A percentile compares a stretch with the other conserved stretches of the same genome.
Evolutionary conservation across 441 rosid species (phyloP).

Genomic region (Daphne laureola): DNA sequence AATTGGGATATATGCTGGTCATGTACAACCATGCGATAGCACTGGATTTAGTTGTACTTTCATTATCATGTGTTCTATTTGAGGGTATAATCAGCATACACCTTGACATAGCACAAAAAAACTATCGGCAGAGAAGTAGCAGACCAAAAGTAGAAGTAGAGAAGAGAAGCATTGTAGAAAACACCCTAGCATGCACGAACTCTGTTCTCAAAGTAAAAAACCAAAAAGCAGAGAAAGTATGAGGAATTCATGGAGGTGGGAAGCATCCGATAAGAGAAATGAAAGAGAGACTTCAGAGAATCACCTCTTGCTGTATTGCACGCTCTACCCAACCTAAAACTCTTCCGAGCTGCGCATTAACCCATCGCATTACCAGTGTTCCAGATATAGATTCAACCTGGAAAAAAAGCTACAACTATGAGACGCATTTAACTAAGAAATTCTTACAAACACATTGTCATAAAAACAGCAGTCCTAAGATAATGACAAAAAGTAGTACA

Average conservation of each 20-base stretch:
- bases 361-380: constrained; percentile 92
- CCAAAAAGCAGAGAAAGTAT: neutral
- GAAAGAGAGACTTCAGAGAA: constrained; percentile 2
- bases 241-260: neutral
- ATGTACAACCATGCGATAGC: too few species aligned
- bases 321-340: constrained; percentile 95
- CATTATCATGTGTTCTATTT: too few species aligned
- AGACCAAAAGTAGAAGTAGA: neutral
- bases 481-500: too few species aligned
- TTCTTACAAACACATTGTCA: neutral
- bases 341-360: constrained; percentile 90
- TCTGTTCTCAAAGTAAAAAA: neutral
- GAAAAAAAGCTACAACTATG: constrained; percentile 7
- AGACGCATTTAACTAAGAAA: neutral
- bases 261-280: neutral
- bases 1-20: too few species aligned
- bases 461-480: constrained; percentile 11
- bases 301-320: constrained; percentile 93
- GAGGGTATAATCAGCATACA: too few species aligned
- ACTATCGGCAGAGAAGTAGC: neutral
- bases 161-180: neutral
- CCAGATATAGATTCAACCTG: constrained; percentile 94
- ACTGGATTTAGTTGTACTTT: too few species aligned
- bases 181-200: neutral
- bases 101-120: too few species aligned